Base-by-base conservation (phyloP, 257 asterid genomes). In the Primulina tabacum region DNA sequence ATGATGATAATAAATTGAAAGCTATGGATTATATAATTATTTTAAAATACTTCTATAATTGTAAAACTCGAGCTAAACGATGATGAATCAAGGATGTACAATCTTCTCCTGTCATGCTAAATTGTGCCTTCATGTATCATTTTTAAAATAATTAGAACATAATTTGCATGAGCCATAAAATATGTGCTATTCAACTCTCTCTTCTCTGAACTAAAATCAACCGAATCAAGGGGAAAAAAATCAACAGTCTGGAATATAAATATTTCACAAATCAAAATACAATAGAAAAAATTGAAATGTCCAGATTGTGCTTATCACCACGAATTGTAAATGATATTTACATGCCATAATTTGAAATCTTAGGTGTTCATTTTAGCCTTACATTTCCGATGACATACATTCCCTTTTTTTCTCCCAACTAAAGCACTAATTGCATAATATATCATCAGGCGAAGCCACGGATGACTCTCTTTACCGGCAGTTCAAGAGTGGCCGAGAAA, bases 391-490 rank as follows among this genome's bases (percentile, higher is more conserved):
- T 50, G 20, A 50, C 8, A 50, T 5, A 6, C 1, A 38, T 8
- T 1, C 21, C 7, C 0, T 50, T 17, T 6, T 14, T 43, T 14
- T 14, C 5, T 40, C 38, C 9, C 14, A 43, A 14, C 18, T 43
- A 11, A 1, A 43, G 5, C 17, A 50, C 20, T 16, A 16, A 16
- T 4, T 17, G 6, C 21, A 50, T 50, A 1, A 2, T 17, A 16
- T 70, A 12, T 79, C 20, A 68, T 73, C 79, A 94, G 99, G 99
- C 86, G 69, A 80, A 89, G 38, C 97, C 97, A 24, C 87, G 93
- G 66, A 94, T 94, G 99, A 91, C 99, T 56, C 97, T 94, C 74
- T 94, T 94, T 75, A 94, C 97, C 29, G 97, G 97, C 24, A 94
- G 97, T 76, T 88, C 97, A 8, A 89, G 87, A 76, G 90, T 94